Base-by-base conservation (phyloP, 805 yeast genomes). In the Myxozyma melibiosi region DNA sequence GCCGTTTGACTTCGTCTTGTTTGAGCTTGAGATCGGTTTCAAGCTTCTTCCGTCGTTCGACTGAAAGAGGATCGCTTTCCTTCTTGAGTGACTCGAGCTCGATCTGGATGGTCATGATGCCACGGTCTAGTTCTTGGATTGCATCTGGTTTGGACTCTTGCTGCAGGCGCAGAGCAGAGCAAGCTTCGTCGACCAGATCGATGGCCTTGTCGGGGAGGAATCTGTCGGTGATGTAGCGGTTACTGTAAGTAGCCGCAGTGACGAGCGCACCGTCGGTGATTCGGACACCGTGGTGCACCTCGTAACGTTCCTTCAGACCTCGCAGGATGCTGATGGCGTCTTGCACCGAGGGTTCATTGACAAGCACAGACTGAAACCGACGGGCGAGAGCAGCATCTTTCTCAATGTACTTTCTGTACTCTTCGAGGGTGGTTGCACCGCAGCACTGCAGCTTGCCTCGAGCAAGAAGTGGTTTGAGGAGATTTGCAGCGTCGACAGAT, bases 91-190 rank as follows among this genome's bases (percentile, higher is more conserved):
- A 90, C 73, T 92, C 99, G 57, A 94, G 78, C 73, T 94, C 99
- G 65, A 94, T 94, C 73, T 91, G 91, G 60, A 94, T 86, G 3
- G 96, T 94, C 90, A 92, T 90, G 45, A 92, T 84, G 28, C 85
- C 79, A 61, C 98, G 82, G 70, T 92, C 98, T 57, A 92, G 77
- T 45, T 85, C 88, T 67, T 90, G 92, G 52, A 94, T 88, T 1
- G 91, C 89, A 68, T 92, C 99, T 0, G 99, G 99, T 70, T 90
- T 91, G 1, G 97, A 90, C 74, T 92, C 99, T 70, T 94, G 98
- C 72, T 92, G 99, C 57, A 92, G 76, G 63, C 99, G 78, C 57
- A 92, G 77, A 0, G 96, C 96, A 2, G 97, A 94, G 74, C 98
- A 91, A 0, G 98, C 97, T 70, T 92, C 99, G 73, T 92, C 99